Base-by-base conservation (phyloP, 2,329 filamentous ascomycete species). In the Epichloe festucae region DNA sequence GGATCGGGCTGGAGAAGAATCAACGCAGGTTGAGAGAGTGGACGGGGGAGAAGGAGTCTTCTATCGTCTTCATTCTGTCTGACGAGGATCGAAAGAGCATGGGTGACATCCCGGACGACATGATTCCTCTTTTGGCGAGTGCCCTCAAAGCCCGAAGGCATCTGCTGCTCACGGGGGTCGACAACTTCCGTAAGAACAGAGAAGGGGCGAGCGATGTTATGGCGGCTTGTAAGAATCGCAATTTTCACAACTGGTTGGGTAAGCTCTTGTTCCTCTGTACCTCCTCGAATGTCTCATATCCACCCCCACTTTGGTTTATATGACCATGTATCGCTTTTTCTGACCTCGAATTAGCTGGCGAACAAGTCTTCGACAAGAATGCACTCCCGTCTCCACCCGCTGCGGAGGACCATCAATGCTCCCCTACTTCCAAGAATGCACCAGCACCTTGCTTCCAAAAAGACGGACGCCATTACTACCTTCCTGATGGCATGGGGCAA, bases 191-290 rank as follows among this genome's bases (percentile, higher is more conserved):
- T 21, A 54, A 54, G 38, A 46, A 44, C 4, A 49, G 52, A 12
- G 40, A 23, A 38, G 49, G 38, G 4, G 36, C 44, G 46, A 51
- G 44, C 39, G 64, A 63, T 36, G 52, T 68, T 3, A 48, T 58
- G 46, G 52, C 58, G 27, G 64, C 63, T 8, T 63, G 58, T 36
- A 50, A 53, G 6, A 57, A 53, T 3, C 53, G 62, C 11, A 58
- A 52, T 15, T 53, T 68, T 3, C 60, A 69, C 36, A 65, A 67
- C 50, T 70, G 68, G 68, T 59, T 70, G 39, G 61, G 68, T 70
- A 58, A 56, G 65, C 31, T 55, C 23, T 14, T 39, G 14, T 21
- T 23, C 11, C 6, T 45, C 7, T 21, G 5, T 27, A 3, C 10
- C 34, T 11, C 5, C 7, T 21, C 21, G 15, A 11, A 31, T 31